Percentiles rank a stretch among this genome's conserved stretches.
These are phyloP conservation scores for Tremella mesenterica DNA, from an alignment of 768 basidiomycete genomes.

Conservation along the genomic window DNA sequence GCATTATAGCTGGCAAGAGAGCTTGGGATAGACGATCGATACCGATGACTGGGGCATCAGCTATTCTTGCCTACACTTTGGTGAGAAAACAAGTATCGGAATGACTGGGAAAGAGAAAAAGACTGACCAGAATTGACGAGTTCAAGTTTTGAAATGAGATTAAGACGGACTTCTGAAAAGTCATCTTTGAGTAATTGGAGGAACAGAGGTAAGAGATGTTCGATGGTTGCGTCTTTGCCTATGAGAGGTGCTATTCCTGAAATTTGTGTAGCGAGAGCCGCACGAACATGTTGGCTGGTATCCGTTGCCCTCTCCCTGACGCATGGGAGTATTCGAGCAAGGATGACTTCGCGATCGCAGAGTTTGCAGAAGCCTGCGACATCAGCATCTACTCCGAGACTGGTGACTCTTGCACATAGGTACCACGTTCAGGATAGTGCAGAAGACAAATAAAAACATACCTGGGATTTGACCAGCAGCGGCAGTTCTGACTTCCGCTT, in stretches of 20 bases:
- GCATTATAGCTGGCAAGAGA: conserved; percentile 91
- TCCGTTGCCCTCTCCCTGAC: conserved; percentile 91
- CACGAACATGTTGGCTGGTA: conserved; percentile 90
- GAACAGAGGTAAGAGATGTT: conserved; percentile 93
- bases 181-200: conserved; percentile 95
- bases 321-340: conserved; percentile 85
- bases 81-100: too few species aligned
- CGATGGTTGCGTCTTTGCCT: conserved; percentile 85
- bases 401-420: too few species aligned
- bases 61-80: too few species aligned
- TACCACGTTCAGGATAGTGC: not conserved
- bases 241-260: conserved; percentile 90
- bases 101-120: too few species aligned
- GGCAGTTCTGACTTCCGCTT: conserved; percentile 95
- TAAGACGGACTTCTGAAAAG: conserved; percentile 92
- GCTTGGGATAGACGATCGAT: conserved; percentile 90
- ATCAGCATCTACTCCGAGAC: not conserved
- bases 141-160: conserved; percentile 97
- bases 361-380: conserved; percentile 80
- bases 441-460: conserved; percentile 39
- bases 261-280: conserved; percentile 90
- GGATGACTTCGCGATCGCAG: conserved; percentile 84
- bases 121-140: conserved; percentile 77
- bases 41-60: conserved; percentile 68
- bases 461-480: conserved; percentile 95